A percentile compares a stretch with the other conserved stretches of the same genome.
Evolutionary conservation across 1,284 basidiomycete species (phyloP).

Genomic region (Golubevia pallescens): DNA sequence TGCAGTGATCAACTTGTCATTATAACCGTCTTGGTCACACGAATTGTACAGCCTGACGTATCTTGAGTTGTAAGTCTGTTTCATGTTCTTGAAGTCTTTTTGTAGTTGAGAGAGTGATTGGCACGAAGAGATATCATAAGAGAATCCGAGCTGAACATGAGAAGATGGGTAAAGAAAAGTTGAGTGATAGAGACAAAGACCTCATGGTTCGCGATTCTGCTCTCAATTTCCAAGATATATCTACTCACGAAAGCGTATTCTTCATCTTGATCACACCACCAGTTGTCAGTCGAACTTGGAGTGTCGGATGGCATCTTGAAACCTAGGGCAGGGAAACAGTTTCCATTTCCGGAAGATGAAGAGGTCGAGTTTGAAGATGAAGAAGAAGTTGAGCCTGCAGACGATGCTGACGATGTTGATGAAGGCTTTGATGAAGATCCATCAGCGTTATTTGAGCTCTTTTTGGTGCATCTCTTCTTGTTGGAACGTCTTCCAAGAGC

Average conservation of each 20-base stretch:
- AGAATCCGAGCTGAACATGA: conserved; percentile 13
- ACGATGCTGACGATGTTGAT: not conserved
- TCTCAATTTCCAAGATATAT: too few species aligned
- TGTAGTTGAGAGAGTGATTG: conserved; percentile 69
- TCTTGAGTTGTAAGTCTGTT: conserved; percentile 71
- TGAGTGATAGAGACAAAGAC: too few species aligned
- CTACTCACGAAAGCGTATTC: conserved; percentile 25
- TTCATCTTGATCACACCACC: conserved; percentile 19
- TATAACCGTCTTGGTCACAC: conserved; percentile 68
- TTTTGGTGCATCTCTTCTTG: not conserved
- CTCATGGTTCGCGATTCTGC: too few species aligned
- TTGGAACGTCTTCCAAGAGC: not conserved
- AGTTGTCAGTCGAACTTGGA: conserved; percentile 13
- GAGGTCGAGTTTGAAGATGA: not conserved
- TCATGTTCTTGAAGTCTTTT: conserved; percentile 73
- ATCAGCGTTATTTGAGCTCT: not conserved
- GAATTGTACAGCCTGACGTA: conserved; percentile 76
- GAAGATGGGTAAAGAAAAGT: not conserved
- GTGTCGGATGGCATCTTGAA: conserved; percentile 19
- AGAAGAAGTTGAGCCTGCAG: not conserved
- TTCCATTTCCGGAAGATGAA: not conserved
- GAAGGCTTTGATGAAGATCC: not conserved
- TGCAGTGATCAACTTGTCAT: conserved; percentile 73
- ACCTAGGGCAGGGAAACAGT: conserved; percentile 22
- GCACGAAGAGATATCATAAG: conserved; percentile 9